Percentiles rank a stretch among this genome's conserved stretches.
phyloP scores from a whole-genome alignment of 1,284 basidiomycete genomes.

The Ceratorhiza oryzae-sativae region DNA sequence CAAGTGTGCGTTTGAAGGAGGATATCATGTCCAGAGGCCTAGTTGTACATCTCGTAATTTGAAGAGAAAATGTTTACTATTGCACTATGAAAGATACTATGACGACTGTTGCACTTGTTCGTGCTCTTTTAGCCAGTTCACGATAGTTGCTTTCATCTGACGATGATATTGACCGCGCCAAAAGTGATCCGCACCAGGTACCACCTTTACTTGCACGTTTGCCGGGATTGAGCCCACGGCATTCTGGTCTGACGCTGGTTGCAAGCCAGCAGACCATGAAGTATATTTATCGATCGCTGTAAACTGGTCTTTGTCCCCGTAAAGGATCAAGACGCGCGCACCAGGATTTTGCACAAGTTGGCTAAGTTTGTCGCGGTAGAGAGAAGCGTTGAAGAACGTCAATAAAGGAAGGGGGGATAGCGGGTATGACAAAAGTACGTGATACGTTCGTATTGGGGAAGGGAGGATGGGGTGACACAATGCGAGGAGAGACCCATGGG shows the following conservation, averaged over 20 bases:
- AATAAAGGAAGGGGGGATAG: slow-evolving; percentile 69
- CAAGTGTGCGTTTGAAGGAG: slow-evolving; percentile 17
- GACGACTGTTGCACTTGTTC: neutral
- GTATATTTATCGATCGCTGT: slow-evolving; percentile 64
- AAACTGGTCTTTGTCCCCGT: slow-evolving; percentile 76
- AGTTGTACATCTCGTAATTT: slow-evolving; percentile 15
- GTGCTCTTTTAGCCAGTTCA: slow-evolving; percentile 8
- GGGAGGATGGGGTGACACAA: slow-evolving; percentile 64
- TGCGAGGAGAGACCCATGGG: slow-evolving; percentile 75
- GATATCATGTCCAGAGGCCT: neutral
- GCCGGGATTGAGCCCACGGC: slow-evolving; percentile 8
- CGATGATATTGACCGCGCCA: slow-evolving; percentile 49
- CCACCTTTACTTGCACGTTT: slow-evolving; percentile 48
- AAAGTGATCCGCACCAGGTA: slow-evolving; percentile 59
- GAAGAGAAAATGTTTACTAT: neutral
- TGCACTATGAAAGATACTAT: neutral
- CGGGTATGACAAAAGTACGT: slow-evolving; percentile 80
- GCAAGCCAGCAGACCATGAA: slow-evolving; percentile 60
- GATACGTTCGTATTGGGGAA: slow-evolving; percentile 60
- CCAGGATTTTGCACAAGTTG: slow-evolving; percentile 56
- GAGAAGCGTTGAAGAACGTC: slow-evolving; percentile 67
- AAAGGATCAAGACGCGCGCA: slow-evolving; percentile 66
- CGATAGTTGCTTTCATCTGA: slow-evolving; percentile 14
- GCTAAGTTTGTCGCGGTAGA: slow-evolving; percentile 61
- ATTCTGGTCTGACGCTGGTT: slow-evolving; percentile 43